Evolutionary conservation across 2,329 filamentous ascomycete species (phyloP).

Genomic region (Stagonosporopsis tanaceti): DNA sequence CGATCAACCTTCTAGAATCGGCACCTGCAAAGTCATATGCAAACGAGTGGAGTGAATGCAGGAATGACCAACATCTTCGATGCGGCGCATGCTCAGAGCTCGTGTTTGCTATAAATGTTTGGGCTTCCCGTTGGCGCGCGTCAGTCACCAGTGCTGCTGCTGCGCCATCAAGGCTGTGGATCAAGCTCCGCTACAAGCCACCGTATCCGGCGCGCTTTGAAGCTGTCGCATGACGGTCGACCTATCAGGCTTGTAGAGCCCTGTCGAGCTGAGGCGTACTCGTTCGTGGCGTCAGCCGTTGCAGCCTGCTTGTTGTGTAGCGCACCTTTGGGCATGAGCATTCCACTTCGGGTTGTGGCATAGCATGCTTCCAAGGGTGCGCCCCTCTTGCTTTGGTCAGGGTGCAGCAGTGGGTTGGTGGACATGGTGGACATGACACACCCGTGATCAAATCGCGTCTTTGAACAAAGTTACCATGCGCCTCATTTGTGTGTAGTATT

Average conservation of each 20-base stretch:
- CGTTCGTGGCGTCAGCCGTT: slow-evolving; percentile 19
- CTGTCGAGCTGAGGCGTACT: slow-evolving; percentile 27
- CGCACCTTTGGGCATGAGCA: slow-evolving; percentile 21
- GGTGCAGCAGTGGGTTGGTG: not conserved
- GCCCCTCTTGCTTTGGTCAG: not conserved
- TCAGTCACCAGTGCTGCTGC: slow-evolving; percentile 16
- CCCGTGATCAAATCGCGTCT: not conserved
- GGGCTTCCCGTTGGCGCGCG: slow-evolving; percentile 19
- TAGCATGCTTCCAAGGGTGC: not conserved
- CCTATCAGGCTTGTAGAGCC: slow-evolving; percentile 20
- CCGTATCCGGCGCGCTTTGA: slow-evolving; percentile 26
- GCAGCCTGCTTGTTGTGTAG: slow-evolving; percentile 12
- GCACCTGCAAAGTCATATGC: slow-evolving; percentile 29
- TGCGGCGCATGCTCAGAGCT: slow-evolving; percentile 26
- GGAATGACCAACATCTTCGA: slow-evolving; percentile 18
- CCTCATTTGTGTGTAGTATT: not conserved
- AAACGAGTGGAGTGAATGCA: slow-evolving; percentile 18
- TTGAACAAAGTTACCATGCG: not conserved
- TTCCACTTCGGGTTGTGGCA: slow-evolving; percentile 1
- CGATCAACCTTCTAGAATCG: slow-evolving; percentile 21
- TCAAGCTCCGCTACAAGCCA: slow-evolving; percentile 23
- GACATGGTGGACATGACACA: not conserved
- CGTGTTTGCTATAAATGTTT: slow-evolving; percentile 37
- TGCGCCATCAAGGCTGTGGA: slow-evolving; percentile 18
- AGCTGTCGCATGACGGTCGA: slow-evolving; percentile 17